Base-by-base conservation (phyloP, 768 basidiomycete genomes). In the Russula sp. region DNA sequence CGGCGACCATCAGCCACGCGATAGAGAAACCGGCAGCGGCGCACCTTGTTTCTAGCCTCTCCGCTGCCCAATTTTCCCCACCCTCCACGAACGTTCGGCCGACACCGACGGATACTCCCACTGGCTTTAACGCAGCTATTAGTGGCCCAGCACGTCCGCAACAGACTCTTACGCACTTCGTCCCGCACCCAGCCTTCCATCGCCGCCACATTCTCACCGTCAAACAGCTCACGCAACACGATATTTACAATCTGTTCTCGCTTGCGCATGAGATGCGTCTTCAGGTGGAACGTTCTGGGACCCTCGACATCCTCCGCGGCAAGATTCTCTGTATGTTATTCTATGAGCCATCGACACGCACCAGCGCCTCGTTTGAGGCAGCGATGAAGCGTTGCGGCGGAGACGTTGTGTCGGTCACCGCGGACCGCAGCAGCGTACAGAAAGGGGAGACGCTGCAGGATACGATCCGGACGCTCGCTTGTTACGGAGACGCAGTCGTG, bases 361-460 rank as follows among this genome's bases (percentile, higher is more conserved):
- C 97, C 3, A 94, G 91, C 65, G 82, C 89, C 4, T 98, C 96
- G 9, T 99, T 99, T 70, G 96, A 99, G 72, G 89, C 96, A 2
- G 97, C 97, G 11, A 99, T 98, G 97, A 96, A 97, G 74, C 85
- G 97, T 55, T 94, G 94, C 70, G 97, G 97, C 32, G 97, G 97
- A 20, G 86, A 95, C 70, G 96, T 98, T 44, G 87, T 97, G n/a
- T 82, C 88, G 60, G 82, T 98, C 60, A 82, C 82, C 47, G 83
- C 84, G 2, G 91, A 93, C 57, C 80, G 81, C 2, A 95, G 94
- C 4, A 97, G 94, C 0, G 92, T 97, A 49, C 79, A 82, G 68
- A 99, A 98, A 77, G 97, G 97, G 42, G 97, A 99, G 77, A 88
- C 85, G 0, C 77, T 99, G 47, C 84, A 91, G 20, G 97, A 98